These are phyloP conservation scores for Coemansia sp. DNA, from an alignment of 192 early-diverging fungal genomes.

Conservation along the genomic window DNA sequence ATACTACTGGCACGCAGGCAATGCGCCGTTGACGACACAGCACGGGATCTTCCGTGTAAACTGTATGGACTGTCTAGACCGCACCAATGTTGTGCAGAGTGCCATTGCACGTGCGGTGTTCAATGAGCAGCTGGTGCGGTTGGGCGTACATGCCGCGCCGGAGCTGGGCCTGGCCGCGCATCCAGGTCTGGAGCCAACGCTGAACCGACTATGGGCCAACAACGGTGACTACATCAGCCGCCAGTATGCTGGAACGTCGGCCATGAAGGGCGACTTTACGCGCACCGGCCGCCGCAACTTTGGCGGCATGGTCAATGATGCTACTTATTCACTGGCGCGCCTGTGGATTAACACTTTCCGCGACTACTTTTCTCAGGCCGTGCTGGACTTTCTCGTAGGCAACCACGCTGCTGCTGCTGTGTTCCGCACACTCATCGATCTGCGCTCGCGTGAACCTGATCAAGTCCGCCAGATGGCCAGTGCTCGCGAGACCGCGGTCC, in stretches of 20 bases:
- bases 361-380: constrained; percentile 67
- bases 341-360: constrained; percentile 75
- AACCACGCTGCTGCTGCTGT: constrained; percentile 32
- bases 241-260: constrained; percentile 77
- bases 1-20: constrained; percentile 51
- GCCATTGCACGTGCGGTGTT: constrained; percentile 65
- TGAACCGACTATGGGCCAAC: constrained; percentile 76
- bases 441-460: constrained; percentile 47
- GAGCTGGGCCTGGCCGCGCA: constrained; percentile 66
- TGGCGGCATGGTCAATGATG: constrained; percentile 71
- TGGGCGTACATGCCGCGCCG: constrained; percentile 65
- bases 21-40: constrained; percentile 34
- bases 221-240: constrained; percentile 77
- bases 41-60: constrained; percentile 72
- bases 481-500: constrained; percentile 45
- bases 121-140: constrained; percentile 65
- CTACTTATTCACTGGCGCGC: constrained; percentile 72
- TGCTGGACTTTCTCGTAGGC: constrained; percentile 47
- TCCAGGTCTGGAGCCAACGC: constrained; percentile 62
- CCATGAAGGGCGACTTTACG: constrained; percentile 78
- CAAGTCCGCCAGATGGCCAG: constrained; percentile 26
- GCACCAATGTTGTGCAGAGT: constrained; percentile 90
- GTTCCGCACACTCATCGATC: constrained; percentile 45
- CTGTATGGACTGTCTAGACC: constrained; percentile 98
- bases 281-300: constrained; percentile 74